Conservation (phyloP, 768 basidiomycete genomes). For the Pulveroboletus frians region DNA sequence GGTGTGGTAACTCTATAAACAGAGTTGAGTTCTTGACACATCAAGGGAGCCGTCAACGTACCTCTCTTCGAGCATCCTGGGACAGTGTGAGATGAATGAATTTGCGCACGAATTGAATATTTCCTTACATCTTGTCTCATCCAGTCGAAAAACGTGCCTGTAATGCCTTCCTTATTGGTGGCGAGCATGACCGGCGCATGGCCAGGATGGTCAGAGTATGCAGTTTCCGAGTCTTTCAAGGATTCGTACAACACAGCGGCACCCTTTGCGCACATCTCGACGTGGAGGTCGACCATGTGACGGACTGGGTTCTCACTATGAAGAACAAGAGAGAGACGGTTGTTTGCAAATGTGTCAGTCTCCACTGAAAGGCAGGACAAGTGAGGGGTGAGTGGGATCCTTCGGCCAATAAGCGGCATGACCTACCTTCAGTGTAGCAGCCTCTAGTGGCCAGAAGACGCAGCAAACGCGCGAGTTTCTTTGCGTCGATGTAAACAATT, state of each 20-base stretch:
- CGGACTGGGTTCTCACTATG: conserved; percentile 19
- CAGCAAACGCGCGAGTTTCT: conserved; percentile 29
- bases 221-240: conserved; percentile 21
- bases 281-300: conserved; percentile 18
- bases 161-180: conserved; percentile 14
- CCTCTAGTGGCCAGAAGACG: conserved; percentile 29
- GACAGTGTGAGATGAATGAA: neutral
- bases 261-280: conserved; percentile 16
- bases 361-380: conserved; percentile 18
- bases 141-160: conserved; percentile 24
- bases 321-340: conserved; percentile 30
- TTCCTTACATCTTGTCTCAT: conserved; percentile 20
- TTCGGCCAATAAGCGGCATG: neutral
- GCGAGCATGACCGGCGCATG: conserved; percentile 21
- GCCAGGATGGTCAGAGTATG: conserved; percentile 16
- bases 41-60: neutral
- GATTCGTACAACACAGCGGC: conserved; percentile 23
- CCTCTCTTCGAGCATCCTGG: conserved; percentile 20
- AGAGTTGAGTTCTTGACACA: neutral
- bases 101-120: neutral
- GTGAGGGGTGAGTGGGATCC: neutral
- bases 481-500: conserved; percentile 15
- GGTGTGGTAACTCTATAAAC: conserved; percentile 17
- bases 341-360: conserved; percentile 31
- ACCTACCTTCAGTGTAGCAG: conserved; percentile 31